Percentiles rank a stretch among this genome's conserved stretches.
Evolutionary conservation across 345 rosid species (phyloP).

Genomic region (Aethionema arabicum): DNA sequence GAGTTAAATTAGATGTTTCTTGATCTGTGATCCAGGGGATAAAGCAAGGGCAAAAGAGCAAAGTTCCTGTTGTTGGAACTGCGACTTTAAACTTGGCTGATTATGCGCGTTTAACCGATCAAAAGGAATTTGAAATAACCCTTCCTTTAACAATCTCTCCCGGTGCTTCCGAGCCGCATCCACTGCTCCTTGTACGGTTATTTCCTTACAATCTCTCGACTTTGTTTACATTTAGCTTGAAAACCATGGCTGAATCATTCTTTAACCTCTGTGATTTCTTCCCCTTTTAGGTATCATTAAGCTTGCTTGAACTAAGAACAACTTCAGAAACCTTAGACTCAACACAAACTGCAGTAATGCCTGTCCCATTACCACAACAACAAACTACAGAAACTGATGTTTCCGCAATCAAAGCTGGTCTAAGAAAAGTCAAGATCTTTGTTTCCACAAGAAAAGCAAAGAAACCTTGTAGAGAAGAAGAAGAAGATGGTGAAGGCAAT

Average conservation of each 20-base stretch:
- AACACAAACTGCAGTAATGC: constrained; percentile 53
- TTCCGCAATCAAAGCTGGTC: constrained; percentile 52
- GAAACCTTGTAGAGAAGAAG: constrained; percentile 43
- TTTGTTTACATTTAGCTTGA: neutral
- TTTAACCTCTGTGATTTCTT: neutral
- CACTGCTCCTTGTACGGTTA: constrained; percentile 60
- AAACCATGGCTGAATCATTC: neutral
- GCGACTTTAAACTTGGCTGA: constrained; percentile 63
- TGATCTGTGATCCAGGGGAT: constrained; percentile 48
- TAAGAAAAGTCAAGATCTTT: constrained; percentile 47
- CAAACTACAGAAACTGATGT: constrained; percentile 38
- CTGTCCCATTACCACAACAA: constrained; percentile 44
- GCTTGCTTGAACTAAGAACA: constrained; percentile 71
- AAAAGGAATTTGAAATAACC: constrained; percentile 51
- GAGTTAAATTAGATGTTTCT: neutral
- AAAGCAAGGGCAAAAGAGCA: constrained; percentile 54
- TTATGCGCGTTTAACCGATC: constrained; percentile 49
- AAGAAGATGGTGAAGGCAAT: constrained; percentile 37
- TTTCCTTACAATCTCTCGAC: constrained; percentile 17
- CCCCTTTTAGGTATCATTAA: constrained; percentile 62
- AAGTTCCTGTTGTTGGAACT: constrained; percentile 54
- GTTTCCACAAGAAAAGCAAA: constrained; percentile 41
- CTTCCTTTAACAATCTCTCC: constrained; percentile 49
- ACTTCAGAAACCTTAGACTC: constrained; percentile 53
- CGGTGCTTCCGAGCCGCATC: constrained; percentile 42